These are phyloP conservation scores for Sclerotinia subarctica DNA, from an alignment of 2,329 filamentous ascomycete genomes.

Conservation along the genomic window DNA sequence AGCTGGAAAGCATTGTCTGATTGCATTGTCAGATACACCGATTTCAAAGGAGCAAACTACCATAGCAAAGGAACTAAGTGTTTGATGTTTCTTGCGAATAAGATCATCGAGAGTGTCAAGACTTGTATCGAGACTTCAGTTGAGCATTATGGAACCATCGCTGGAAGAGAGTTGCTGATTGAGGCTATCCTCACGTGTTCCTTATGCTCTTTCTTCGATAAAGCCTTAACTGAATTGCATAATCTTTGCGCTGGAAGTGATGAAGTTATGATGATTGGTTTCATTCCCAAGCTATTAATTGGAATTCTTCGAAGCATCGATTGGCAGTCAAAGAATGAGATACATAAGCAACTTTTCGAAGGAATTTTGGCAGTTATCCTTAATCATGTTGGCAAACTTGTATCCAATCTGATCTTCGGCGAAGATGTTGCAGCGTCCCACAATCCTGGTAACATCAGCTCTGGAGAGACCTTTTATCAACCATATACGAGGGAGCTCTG, in stretches of 20 bases:
- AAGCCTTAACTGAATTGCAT: neutral
- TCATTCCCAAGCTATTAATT: neutral
- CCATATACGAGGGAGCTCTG: neutral
- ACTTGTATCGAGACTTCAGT: neutral
- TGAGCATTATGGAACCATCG: neutral
- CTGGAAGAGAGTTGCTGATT: neutral
- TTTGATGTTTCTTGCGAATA: neutral
- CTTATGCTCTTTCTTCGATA: conserved; percentile 1
- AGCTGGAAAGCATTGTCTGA: neutral
- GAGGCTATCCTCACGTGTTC: neutral
- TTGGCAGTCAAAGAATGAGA: neutral
- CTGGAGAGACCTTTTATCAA: no score
- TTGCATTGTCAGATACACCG: neutral
- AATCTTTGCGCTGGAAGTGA: neutral
- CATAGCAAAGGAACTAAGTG: neutral
- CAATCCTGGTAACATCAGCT: neutral
- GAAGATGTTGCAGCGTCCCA: neutral
- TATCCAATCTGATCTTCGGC: conserved; percentile 25
- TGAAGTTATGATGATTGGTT: neutral
- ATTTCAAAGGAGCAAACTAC: neutral
- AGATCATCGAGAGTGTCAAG: neutral
- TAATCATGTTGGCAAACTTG: conserved; percentile 41
- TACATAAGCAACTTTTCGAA: conserved; percentile 39
- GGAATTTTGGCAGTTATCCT: conserved; percentile 42
- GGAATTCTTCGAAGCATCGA: neutral